Conservation (phyloP, 208 protist genomes). For the Crithidia expoeki region DNA sequence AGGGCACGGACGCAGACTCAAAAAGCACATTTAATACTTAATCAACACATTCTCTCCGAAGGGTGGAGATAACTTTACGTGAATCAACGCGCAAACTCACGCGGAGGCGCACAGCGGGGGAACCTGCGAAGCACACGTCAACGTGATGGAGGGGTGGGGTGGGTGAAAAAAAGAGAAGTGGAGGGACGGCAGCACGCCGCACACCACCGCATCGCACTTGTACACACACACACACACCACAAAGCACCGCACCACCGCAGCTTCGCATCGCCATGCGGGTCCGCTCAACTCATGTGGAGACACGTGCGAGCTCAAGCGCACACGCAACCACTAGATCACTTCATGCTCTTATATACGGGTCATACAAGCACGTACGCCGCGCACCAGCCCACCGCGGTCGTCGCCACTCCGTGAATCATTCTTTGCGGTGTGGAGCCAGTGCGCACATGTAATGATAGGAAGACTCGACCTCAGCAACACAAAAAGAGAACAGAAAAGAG, state of each 20-base stretch:
- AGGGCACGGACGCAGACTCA: constrained; percentile 17
- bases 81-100: constrained; percentile 12
- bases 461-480: background rate
- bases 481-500: background rate
- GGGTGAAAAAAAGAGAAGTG: background rate
- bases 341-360: constrained; percentile 6
- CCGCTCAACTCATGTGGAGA: constrained; percentile 10
- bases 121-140: too few species aligned
- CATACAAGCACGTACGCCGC: background rate
- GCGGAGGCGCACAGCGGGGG: background rate
- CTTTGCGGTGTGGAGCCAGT: too few species aligned
- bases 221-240: too few species aligned
- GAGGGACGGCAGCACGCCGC: background rate
- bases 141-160: too few species aligned
- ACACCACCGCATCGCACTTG: constrained; percentile 6
- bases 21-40: constrained; percentile 8
- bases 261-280: background rate
- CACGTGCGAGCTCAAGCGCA: background rate
- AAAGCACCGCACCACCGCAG: background rate
- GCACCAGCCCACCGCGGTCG: background rate
- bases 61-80: background rate
- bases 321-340: background rate
- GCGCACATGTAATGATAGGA: too few species aligned
- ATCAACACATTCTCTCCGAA: background rate
- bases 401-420: too few species aligned